Evolutionary conservation across 1,284 basidiomycete genomes (phyloP), one percentile per base, ranked within the genome.

Genomic region (Sutorius eximius): DNA sequence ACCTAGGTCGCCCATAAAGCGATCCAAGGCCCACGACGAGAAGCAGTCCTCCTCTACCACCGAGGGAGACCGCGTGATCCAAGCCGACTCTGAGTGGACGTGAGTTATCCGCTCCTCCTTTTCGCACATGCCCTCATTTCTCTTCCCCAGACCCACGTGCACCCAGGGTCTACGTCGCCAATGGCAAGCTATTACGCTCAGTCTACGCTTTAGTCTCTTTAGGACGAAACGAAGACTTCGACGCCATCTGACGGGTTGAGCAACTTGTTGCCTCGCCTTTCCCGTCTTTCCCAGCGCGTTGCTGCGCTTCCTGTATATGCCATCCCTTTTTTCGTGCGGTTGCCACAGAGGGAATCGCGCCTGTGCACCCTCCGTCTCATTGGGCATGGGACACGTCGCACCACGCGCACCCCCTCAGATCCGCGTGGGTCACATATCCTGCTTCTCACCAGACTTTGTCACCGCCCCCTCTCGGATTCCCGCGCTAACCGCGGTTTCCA

Each of bases 151-250:
- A 58, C 83, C 85, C n/a, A 81, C 80, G 37, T 86, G 83, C 68
- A 70, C 73, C 12, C 73, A 84, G 63, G 71, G 69, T 38, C 68
- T 86, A 41, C 73, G 75, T 57, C 73, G 80, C 22, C 80, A 84
- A 51, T 86, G 83, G 83, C 81, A 82, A 59, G 80, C 83, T 9
- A 58, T 85, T 27, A 65, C 73, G 0, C 74, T 86, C 27, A 70
- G 80, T 58, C 60, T 85, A 40, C 75, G 81, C 38, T 85, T 86
- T 61, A 72, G 75, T 56, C 69, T 86, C 45, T 86, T 85, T 68
- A 74, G 83, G 53, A 80, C 81, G 18, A 79, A 82, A 68, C 75
- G 80, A 51, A 65, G 73, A 59, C 61, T 82, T 22, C 68, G 66
- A 61, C 71, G 68, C 36, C 58, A 57, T 33, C 33, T 70, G 61